Percentiles rank a stretch among this genome's conserved stretches.
phyloP scores from a whole-genome alignment of 306 rosid genomes.

The Quercus ilex region DNA sequence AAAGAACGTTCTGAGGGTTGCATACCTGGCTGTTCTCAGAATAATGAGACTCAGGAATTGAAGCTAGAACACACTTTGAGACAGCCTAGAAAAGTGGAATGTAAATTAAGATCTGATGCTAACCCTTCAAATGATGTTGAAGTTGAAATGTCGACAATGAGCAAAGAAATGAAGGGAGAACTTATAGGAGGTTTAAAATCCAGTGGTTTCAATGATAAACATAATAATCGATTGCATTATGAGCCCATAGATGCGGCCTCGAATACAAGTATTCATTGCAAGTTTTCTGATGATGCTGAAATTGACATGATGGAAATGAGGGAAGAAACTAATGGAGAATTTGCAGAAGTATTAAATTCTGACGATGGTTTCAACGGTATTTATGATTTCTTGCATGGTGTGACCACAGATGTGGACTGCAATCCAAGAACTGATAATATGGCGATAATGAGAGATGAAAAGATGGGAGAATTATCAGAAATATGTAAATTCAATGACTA shows the following conservation, averaged over 20 bases:
- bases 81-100: conserved; percentile 9
- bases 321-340: conserved; percentile 26
- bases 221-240: background rate
- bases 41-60: background rate
- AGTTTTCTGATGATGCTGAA: conserved; percentile 16
- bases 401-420: no score
- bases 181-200: conserved; percentile 1
- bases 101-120: conserved; percentile 1
- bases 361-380: no score
- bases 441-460: no score
- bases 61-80: background rate
- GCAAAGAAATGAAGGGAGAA: background rate
- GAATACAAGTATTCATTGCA: background rate
- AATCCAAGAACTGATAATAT: no score
- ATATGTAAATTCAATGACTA: conserved; percentile 8
- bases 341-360: background rate
- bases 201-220: background rate
- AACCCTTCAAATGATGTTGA: conserved; percentile 17
- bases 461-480: background rate
- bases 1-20: no score
- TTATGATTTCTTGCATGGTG: no score
- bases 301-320: conserved; percentile 16
- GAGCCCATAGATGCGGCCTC: background rate
- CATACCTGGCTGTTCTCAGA: background rate
- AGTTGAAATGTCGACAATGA: background rate